Conservation (phyloP, 1,139 yeast genomes). For the Wickerhamiella pararugosa region DNA sequence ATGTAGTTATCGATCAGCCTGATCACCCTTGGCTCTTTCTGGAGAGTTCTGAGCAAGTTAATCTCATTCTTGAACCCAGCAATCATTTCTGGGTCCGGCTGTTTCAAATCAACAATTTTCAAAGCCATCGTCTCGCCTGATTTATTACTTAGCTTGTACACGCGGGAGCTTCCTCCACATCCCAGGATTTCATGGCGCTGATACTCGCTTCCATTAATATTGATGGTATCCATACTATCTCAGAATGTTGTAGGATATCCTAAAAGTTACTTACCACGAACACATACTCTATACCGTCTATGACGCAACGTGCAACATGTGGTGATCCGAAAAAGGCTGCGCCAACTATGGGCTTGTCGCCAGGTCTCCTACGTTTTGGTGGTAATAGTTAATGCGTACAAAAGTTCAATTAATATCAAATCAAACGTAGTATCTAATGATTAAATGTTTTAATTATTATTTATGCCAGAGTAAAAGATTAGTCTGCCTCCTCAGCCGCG, state of each 20-base stretch:
- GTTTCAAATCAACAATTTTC: constrained; percentile 58
- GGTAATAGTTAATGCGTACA: not conserved
- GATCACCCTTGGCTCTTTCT: constrained; percentile 58
- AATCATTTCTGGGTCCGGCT: constrained; percentile 61
- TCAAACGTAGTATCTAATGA: too few species aligned
- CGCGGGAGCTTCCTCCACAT: constrained; percentile 87
- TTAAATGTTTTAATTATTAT: not conserved
- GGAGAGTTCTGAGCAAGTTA: constrained; percentile 47
- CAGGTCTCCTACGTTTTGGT: not conserved
- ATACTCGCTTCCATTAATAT: constrained; percentile 47
- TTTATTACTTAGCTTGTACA: constrained; percentile 57
- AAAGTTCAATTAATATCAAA: not conserved
- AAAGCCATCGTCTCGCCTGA: constrained; percentile 48
- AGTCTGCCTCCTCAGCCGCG: constrained; percentile 26
- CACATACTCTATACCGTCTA: too few species aligned
- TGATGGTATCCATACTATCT: constrained; percentile 9
- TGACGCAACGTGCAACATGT: too few species aligned
- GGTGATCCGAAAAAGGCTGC: too few species aligned
- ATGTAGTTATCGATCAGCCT: constrained; percentile 53
- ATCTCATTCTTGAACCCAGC: constrained; percentile 83
- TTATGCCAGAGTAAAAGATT: constrained; percentile 2
- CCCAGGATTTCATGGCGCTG: constrained; percentile 72
- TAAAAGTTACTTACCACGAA: too few species aligned
- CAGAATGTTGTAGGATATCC: too few species aligned
- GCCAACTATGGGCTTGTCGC: too few species aligned